Percentiles rank a stretch among this genome's conserved stretches.
phyloP scores from a whole-genome alignment of 2,329 filamentous ascomycete genomes.

The Trichoderma sp. region DNA sequence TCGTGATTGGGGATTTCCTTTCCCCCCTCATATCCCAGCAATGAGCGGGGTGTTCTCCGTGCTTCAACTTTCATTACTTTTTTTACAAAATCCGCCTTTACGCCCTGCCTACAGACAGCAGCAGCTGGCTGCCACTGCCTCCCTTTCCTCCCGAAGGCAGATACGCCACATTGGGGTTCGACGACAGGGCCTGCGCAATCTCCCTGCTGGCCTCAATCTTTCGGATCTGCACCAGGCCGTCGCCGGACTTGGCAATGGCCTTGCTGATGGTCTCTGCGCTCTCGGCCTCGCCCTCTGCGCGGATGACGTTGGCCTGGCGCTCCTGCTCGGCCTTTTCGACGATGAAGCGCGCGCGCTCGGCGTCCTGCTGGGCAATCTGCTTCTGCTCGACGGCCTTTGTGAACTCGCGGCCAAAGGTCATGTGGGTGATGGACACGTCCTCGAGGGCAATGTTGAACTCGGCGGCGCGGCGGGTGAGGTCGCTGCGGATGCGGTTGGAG shows the following conservation, averaged over 20 bases:
- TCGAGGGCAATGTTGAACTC: conserved; percentile 99
- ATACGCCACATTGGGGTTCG: conserved; percentile 95
- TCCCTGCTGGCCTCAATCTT: conserved; percentile 96
- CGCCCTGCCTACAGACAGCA: conserved; percentile 51
- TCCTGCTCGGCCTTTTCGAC: conserved; percentile 99
- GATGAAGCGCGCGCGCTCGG: conserved; percentile 94
- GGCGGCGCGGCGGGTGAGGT: conserved; percentile 85
- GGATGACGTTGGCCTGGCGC: conserved; percentile 96
- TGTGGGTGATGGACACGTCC: conserved; percentile 98
- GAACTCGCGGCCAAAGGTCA: conserved; percentile 99
- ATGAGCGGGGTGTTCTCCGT: conserved; percentile 37
- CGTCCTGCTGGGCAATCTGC: conserved; percentile 99
- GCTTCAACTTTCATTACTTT: conserved; percentile 22
- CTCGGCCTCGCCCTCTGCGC: conserved; percentile 96
- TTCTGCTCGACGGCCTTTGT: conserved; percentile 99
- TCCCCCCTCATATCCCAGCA: conserved; percentile 27
- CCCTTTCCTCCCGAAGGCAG: conserved; percentile 68
- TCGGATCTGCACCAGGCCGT: conserved; percentile 92
- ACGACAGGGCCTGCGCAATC: conserved; percentile 84
- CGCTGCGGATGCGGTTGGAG: conserved; percentile 86
- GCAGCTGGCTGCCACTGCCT: conserved; percentile 49
- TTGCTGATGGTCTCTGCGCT: conserved; percentile 92
- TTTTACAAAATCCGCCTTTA: conserved; percentile 26
- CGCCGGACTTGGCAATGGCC: conserved; percentile 88
- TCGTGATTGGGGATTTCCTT: conserved; percentile 20